These are phyloP conservation scores for Colletotrichum gloeosporioides DNA, from an alignment of 2,329 filamentous ascomycete genomes.

Conservation along the genomic window DNA sequence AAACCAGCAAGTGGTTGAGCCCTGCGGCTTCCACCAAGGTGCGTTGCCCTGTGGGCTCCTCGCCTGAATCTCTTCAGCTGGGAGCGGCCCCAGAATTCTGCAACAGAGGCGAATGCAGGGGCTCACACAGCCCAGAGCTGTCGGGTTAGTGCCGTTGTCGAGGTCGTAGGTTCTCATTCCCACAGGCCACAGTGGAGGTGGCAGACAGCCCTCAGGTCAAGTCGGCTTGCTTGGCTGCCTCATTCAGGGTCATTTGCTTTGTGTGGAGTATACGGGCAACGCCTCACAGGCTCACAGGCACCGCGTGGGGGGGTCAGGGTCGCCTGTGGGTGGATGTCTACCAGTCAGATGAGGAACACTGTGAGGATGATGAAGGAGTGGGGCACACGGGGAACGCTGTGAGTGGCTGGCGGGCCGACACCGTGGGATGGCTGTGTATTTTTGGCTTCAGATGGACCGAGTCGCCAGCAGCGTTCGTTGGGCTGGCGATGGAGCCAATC, in stretches of 20 bases:
- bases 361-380: neutral
- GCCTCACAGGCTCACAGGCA: neutral
- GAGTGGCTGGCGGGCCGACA: constrained; percentile 8
- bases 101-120: constrained; percentile 22
- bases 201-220: neutral
- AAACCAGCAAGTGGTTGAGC: neutral
- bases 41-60: neutral
- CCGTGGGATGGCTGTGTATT: neutral
- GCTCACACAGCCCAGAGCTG: neutral
- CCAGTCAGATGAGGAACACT: constrained; percentile 1
- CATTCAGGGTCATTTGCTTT: constrained; percentile 19
- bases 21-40: neutral
- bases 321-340: neutral
- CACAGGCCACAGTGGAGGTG: neutral
- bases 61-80: neutral
- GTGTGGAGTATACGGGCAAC: constrained; percentile 4
- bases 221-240: constrained; percentile 15
- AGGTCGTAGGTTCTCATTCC: neutral
- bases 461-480: neutral
- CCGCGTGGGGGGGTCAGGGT: neutral
- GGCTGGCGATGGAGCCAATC: neutral
- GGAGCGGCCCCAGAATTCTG: constrained; percentile 13
- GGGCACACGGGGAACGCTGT: neutral
- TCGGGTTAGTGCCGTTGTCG: neutral
- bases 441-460: constrained; percentile 15